These are phyloP conservation scores for Lasiosphaeris hirsuta DNA, from an alignment of 495 filamentous ascomycete genomes.

Conservation along the genomic window DNA sequence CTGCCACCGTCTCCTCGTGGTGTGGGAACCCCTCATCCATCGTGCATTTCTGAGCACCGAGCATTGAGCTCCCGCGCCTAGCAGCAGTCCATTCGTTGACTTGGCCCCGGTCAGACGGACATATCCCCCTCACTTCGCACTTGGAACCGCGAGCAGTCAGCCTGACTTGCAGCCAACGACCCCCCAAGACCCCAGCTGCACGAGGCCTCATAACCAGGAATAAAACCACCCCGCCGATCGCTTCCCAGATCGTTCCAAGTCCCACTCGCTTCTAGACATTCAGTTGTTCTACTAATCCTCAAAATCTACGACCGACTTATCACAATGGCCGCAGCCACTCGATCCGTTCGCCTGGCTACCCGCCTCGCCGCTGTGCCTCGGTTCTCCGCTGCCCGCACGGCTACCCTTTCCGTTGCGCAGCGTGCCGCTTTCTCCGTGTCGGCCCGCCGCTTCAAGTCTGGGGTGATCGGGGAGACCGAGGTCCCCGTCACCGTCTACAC, in stretches of 20 bases:
- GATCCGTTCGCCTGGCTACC: slow-evolving; percentile 33
- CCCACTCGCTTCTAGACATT: slow-evolving; percentile 1
- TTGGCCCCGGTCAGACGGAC: background rate
- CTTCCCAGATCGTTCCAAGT: background rate
- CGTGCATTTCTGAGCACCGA: background rate
- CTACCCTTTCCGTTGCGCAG: slow-evolving; percentile 17
- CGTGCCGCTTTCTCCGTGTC: slow-evolving; percentile 39
- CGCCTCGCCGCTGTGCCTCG: slow-evolving; percentile 35
- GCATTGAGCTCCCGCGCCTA: background rate
- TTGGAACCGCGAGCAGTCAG: background rate
- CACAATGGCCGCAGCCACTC: slow-evolving; percentile 41
- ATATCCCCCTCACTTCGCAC: background rate
- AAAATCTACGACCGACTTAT: slow-evolving; percentile 10
- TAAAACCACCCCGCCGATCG: background rate
- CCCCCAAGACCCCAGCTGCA: background rate
- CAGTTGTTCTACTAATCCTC: background rate
- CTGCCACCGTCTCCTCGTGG: slow-evolving; percentile 2
- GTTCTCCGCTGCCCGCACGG: slow-evolving; percentile 20
- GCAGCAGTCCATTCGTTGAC: background rate
- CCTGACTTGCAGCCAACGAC: too few relatives aligned
- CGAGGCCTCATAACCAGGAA: background rate
- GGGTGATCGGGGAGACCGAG: slow-evolving; percentile 50
- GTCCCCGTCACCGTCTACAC: slow-evolving; percentile 48
- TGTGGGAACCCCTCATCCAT: slow-evolving; percentile 11
- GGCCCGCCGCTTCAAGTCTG: slow-evolving; percentile 37